phyloP scores from a whole-genome alignment of 2,329 filamentous ascomycete genomes.

The Mycosphaerella sp. region DNA sequence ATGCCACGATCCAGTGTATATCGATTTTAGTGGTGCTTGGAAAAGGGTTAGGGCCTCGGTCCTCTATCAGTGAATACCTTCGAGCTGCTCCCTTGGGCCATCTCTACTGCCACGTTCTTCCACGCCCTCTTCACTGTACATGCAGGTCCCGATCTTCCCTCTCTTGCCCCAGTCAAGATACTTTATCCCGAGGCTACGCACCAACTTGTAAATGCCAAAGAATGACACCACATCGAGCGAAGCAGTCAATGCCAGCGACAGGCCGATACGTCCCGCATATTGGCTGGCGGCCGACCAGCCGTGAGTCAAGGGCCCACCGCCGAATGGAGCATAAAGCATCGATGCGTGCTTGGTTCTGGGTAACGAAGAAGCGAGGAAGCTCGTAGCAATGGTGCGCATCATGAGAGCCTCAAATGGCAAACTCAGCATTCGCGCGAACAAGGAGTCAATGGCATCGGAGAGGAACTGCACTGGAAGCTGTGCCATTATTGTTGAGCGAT shows the following conservation, averaged over 20 bases:
- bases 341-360: not conserved
- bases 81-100: not conserved
- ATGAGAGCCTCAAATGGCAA: constrained; percentile 25
- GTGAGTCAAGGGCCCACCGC: constrained; percentile 8
- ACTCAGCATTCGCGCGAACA: constrained; percentile 20
- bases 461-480: constrained; percentile 22
- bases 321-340: constrained; percentile 10
- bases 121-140: constrained; percentile 6
- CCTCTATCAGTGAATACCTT: not conserved
- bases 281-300: not conserved
- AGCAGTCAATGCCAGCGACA: constrained; percentile 19
- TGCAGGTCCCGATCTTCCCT: constrained; percentile 10
- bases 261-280: constrained; percentile 21
- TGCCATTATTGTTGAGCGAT: constrained; percentile 24
- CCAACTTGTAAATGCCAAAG: constrained; percentile 16
- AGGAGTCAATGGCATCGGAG: constrained; percentile 18
- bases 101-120: not conserved
- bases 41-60: not conserved
- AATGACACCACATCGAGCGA: constrained; percentile 20
- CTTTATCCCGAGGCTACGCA: constrained; percentile 15
- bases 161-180: constrained; percentile 21
- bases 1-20: too few species aligned
- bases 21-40: not conserved
- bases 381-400: constrained; percentile 19
- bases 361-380: constrained; percentile 16